phyloP scores from a whole-genome alignment of 148 eudicot species.

The Chenopodium berlandieri region DNA sequence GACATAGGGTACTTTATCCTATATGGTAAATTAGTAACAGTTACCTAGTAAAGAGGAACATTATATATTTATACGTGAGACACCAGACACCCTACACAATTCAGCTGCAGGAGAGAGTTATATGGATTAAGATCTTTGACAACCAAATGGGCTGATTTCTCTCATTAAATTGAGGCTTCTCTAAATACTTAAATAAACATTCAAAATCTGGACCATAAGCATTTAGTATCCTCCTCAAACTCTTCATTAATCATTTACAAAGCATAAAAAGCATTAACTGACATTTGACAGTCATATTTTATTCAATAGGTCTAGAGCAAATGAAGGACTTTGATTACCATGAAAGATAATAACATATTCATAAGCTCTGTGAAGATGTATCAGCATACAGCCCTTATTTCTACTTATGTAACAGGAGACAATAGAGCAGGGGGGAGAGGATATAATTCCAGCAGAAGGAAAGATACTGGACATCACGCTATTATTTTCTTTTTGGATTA shows the following conservation, averaged over 20 bases:
- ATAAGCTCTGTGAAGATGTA: background rate
- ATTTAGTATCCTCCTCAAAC: background rate
- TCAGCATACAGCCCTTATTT: background rate
- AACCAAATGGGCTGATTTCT: background rate
- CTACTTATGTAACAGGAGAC: background rate
- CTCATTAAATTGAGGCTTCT: background rate
- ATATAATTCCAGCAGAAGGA: background rate
- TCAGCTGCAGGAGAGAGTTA: background rate
- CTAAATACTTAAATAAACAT: background rate
- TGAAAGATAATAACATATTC: no score
- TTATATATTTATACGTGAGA: background rate
- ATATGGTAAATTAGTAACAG: background rate
- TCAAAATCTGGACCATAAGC: background rate
- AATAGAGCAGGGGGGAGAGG: background rate
- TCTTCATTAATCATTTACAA: background rate
- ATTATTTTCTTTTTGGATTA: background rate
- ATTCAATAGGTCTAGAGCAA: background rate
- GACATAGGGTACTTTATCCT: background rate
- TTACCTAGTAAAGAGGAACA: background rate
- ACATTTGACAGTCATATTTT: background rate
- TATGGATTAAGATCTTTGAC: background rate
- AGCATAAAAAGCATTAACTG: background rate
- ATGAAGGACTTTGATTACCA: background rate
- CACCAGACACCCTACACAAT: background rate
- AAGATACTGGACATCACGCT: background rate